These are phyloP conservation scores for Colletotrichum sp. DNA, from an alignment of 2,329 filamentous ascomycete genomes.

Conservation along the genomic window DNA sequence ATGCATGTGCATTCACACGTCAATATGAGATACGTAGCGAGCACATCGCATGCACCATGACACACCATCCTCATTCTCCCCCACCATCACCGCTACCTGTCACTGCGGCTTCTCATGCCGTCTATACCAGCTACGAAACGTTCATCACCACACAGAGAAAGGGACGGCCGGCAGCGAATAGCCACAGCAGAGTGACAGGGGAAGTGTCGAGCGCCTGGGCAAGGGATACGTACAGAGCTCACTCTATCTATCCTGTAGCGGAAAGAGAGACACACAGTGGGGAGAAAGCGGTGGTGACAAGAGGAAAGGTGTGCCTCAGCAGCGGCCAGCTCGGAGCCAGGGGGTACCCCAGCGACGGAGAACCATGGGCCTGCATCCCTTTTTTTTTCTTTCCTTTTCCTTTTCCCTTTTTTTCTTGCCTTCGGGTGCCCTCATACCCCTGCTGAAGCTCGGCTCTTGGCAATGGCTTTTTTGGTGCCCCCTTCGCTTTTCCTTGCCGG, in stretches of 20 bases:
- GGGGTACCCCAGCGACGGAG: neutral
- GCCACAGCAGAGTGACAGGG: neutral
- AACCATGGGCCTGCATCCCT: constrained; percentile 7
- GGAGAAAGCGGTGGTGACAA: neutral
- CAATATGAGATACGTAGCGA: neutral
- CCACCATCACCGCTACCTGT: neutral
- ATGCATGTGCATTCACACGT: neutral
- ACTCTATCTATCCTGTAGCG: neutral
- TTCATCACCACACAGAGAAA: neutral
- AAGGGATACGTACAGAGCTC: neutral
- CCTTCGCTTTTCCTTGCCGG: neutral
- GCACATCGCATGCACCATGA: neutral
- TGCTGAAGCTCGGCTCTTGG: constrained; percentile 6
- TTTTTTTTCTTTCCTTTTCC: neutral
- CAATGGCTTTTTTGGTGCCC: neutral
- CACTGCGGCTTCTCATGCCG: neutral
- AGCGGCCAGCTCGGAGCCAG: neutral
- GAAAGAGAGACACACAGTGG: neutral
- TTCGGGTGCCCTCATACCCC: constrained; percentile 1
- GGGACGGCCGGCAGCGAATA: neutral
- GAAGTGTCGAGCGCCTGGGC: neutral
- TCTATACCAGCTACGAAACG: neutral
- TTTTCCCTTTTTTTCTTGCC: neutral
- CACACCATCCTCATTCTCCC: neutral
- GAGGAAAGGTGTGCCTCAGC: constrained; percentile 6